Evolutionary conservation across 202 grass and related monocot genomes (phyloP), one percentile per base, ranked within the genome.

Genomic region (Carex sylvatica): DNA sequence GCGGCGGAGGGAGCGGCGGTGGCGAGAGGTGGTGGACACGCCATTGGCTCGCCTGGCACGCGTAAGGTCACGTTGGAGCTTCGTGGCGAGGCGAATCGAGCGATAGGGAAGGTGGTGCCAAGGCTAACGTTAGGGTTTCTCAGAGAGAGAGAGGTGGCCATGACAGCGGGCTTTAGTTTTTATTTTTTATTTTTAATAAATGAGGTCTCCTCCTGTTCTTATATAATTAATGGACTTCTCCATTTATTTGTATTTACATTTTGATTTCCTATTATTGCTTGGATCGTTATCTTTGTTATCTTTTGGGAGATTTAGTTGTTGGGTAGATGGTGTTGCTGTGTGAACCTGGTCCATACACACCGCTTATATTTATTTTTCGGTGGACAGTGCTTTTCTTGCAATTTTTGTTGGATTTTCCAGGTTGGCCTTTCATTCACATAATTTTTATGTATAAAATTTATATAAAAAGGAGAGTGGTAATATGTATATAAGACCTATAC

Each of bases 31-130:
- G 81, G 70, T 30, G 87, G 53, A 12, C 80, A 59, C 19, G 92
- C 83, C 15, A 93, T 89, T 23, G 90, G 84, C 51, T 87, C 79
- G 7, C 66, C 73, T 65, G 88, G 83, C 35, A 18, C 60, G 72
- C 88, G 89, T 54, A 84, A 65, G 3, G 87, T 51, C n/a, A 53
- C 15, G 59, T 24, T 15, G 35, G 75, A 16, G 18, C 69, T 10
- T 35, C 58, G 55, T 13, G 47, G 56, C 0, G 68, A 11, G 13
- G 67, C 5, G 13, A 64, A 76, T 28, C 73, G n/a, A 18, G 70
- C 7, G 54, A 22, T n/a, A 0, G 58, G 54, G 30, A 51, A 9
- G 28, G 7, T 83, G 6, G 84, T 49, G 16, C 81, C 79, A 5
- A 44, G 59, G 53, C 24, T 70, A 67, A 11, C 20, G 14, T 82